phyloP scores from a whole-genome alignment of 225 moss, liverwort and hornwort genomes.

The Climacium dendroides region DNA sequence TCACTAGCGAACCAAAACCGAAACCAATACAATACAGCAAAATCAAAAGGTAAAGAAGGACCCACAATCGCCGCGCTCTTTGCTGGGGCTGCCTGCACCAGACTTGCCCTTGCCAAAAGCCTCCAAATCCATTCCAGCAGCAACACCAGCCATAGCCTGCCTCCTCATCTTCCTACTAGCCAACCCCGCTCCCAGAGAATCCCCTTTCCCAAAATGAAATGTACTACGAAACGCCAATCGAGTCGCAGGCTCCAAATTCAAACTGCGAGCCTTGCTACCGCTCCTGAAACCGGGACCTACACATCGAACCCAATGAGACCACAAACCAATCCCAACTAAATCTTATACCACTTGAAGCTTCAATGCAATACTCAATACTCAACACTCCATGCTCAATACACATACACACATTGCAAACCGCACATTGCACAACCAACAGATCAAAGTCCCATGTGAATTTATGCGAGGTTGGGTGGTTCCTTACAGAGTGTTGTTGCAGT shows the following conservation, averaged over 20 bases:
- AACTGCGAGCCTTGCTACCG: background rate
- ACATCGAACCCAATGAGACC: background rate
- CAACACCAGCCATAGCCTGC: constrained; percentile 12
- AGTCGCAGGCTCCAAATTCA: background rate
- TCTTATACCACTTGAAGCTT: background rate
- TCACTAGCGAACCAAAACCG: background rate
- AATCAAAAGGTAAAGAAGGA: background rate
- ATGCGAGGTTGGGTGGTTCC: background rate
- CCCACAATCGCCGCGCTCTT: constrained; percentile 76
- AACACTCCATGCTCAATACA: background rate
- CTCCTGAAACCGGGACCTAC: background rate
- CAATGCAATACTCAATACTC: background rate
- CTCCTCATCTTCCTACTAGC: background rate
- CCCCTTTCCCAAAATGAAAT: background rate
- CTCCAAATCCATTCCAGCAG: constrained; percentile 32
- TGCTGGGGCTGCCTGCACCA: constrained; percentile 78
- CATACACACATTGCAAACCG: background rate
- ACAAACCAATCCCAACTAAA: background rate
- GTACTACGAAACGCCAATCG: background rate
- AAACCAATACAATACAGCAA: background rate
- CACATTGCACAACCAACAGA: background rate
- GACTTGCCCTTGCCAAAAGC: constrained; percentile 84
- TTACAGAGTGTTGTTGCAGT: background rate
- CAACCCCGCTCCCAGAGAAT: background rate
- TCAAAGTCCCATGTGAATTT: background rate